Evolutionary conservation across 192 early-diverging fungal species (phyloP), one percentile per base, ranked within the genome.

Genomic region (Powellomyces hirtus): DNA sequence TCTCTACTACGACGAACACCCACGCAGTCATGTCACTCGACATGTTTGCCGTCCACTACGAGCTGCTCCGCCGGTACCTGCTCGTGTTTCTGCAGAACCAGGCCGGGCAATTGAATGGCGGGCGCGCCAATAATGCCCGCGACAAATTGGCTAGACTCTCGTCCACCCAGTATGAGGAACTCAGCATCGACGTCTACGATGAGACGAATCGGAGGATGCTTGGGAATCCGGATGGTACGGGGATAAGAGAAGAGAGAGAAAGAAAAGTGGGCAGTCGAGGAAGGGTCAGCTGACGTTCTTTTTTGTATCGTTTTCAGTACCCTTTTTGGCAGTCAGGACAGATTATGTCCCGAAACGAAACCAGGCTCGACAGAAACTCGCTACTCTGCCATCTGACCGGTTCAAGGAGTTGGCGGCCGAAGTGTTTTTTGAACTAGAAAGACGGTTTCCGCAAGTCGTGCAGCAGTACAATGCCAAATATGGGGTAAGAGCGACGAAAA

Each of bases 341-440:
- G 88, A 93, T 35, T 94, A 90, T 68, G 92, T 92, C 69, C 90
- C 87, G 18, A 91, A 95, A 72, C 86, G 96, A 38, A 98, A 98
- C 80, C 95, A 96, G 73, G 96, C 96, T 1, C 88, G 96, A 33
- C 95, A 95, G 64, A 98, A 98, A 73, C 85, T 98, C 8, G 93
- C 95, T 16, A 95, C 94, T 0, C 80, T 98, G 14, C 90, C 89
- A 22, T 79, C 75, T 59, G 64, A 80, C 65, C 87, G 92, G 58
- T 98, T 97, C 81, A 91, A 93, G 67, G 95, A 98, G 68, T 79
- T 98, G 20, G 92, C 92, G 5, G 88, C 86, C 64, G 95, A 97
- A 75, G 90, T 98, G 16, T 92, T 89, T 71, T 73, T 60, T 31
- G 77, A 84, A 51, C 51, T 84, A 30, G 82, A 81, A 36, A 61